These are phyloP conservation scores for Xerocomus nothofagi DNA, from an alignment of 1,284 basidiomycete genomes.

Conservation along the genomic window DNA sequence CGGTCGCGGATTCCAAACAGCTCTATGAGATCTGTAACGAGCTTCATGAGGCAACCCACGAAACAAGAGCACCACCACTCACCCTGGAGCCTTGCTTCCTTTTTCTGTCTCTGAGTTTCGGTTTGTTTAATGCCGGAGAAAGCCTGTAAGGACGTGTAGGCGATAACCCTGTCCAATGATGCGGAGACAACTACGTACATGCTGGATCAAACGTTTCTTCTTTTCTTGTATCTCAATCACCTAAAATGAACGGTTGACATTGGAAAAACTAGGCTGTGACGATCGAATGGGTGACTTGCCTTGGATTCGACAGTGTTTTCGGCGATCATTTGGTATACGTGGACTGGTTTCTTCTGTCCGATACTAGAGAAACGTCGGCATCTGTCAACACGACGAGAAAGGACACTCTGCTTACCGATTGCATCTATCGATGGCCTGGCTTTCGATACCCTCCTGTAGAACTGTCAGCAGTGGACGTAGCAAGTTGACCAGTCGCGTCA, in stretches of 20 bases:
- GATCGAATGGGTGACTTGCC: conserved; percentile 36
- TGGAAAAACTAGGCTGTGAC: not conserved
- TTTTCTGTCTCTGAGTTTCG: conserved; percentile 69
- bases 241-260: conserved; percentile 30
- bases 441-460: conserved; percentile 78
- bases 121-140: conserved; percentile 74
- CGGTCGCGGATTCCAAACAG: conserved; percentile 51
- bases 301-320: conserved; percentile 86
- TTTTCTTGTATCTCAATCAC: conserved; percentile 82
- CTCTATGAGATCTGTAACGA: conserved; percentile 48
- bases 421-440: conserved; percentile 84
- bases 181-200: conserved; percentile 42
- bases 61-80: conserved; percentile 13
- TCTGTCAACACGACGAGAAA: conserved; percentile 1
- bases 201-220: conserved; percentile 71
- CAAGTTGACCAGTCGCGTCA: conserved; percentile 20
- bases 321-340: conserved; percentile 86
- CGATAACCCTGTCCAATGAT: not conserved
- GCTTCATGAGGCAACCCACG: not conserved
- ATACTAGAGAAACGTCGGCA: conserved; percentile 49
- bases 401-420: conserved; percentile 45
- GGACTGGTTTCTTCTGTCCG: conserved; percentile 78
- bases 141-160: conserved; percentile 45
- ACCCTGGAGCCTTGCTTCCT: conserved; percentile 76
- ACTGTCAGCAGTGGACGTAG: conserved; percentile 12